Base-by-base conservation (phyloP, 805 yeast species). In the Myxozyma neotropica region DNA sequence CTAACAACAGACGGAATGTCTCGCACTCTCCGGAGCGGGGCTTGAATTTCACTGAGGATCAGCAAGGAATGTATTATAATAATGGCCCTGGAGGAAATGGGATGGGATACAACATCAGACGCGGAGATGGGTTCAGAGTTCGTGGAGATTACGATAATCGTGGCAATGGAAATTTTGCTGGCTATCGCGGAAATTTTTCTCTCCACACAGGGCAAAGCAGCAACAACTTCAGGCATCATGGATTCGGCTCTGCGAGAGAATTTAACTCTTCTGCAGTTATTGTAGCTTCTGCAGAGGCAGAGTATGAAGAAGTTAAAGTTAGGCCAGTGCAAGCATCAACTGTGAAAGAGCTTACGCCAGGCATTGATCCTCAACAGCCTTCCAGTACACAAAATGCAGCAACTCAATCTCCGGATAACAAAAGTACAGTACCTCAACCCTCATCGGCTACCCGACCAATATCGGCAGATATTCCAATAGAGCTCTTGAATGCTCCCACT, bases 401-500 rank as follows among this genome's bases (percentile, higher is more conserved):
- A 38, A 7, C 42, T 15, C n/a, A 13, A 13, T 6, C 42, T 7
- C 13, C 42, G 13, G 42, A 38, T 15, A 38, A 13, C 17, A 8
- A 7, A 38, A 17, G 7, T n/a, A 38, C 42, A 6, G 17, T 15
- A 29, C n/a, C 2, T 33, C 39, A 31, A 10, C 10, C 40, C 6
- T 19, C 50, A 7, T 4, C 42, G 7, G 17, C 8, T 38, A n/a
- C 26, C 8, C 50, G 40, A 23, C 24, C 27, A 15, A 17, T n/a
- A 33, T 4, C 50, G 7, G 50, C 59, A 13, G 57, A 59, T 24
- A 39, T 33, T 15, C 53, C 59, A 21, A 48, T 46, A n/a, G 59
- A 49, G 31, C 52, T 45, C n/a, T 31, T 55, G 17, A 43, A 50
- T 45, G 57, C 60, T 4, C 63, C 63, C 7, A 50, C 57, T 12